Conservation (phyloP, 176 grass and related monocot species). For the Eremochloa ophiuroides region DNA sequence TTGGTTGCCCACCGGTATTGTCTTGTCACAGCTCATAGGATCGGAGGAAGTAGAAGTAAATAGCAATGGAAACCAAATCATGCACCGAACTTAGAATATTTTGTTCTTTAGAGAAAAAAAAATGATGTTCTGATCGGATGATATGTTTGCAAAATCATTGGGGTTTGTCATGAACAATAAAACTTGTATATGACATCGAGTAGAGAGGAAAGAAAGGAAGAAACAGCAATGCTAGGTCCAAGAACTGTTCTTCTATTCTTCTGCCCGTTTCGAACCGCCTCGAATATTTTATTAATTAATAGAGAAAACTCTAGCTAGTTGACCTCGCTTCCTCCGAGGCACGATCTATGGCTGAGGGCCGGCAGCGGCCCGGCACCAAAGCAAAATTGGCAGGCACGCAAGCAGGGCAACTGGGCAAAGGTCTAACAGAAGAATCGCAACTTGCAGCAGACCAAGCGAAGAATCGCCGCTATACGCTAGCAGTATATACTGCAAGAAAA, state of each 20-base stretch:
- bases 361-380: neutral
- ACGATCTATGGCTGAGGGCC: neutral
- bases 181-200: neutral
- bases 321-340: neutral
- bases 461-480: neutral
- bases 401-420: neutral
- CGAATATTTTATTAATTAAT: too few species aligned
- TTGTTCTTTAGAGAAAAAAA: neutral
- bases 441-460: neutral
- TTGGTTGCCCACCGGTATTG: neutral
- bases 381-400: neutral
- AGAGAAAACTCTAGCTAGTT: neutral
- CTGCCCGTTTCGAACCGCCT: neutral
- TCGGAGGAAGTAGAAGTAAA: neutral
- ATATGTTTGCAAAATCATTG: neutral
- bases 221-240: neutral
- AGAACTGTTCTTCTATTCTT: neutral
- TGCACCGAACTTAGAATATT: neutral
- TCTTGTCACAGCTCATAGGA: neutral
- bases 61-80: neutral
- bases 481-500: neutral
- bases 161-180: too few species aligned
- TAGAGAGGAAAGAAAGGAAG: neutral
- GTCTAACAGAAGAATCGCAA: neutral
- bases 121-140: neutral